Conservation (phyloP, 805 yeast genomes). For the Metschnikowia aberdeeniae region DNA sequence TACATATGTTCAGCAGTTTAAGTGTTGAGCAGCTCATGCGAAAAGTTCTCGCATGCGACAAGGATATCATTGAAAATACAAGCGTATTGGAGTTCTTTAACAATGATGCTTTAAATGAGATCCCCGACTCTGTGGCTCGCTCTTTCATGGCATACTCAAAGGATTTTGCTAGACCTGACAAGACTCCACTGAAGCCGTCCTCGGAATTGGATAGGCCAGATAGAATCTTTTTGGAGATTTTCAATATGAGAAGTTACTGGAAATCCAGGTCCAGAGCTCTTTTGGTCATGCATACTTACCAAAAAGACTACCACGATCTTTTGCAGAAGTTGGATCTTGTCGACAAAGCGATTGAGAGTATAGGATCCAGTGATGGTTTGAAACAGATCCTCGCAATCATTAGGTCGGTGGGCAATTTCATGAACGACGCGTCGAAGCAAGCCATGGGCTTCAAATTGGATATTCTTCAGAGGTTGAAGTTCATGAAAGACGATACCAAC, state of each 20-base stretch:
- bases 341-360: conserved; percentile 68
- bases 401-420: conserved; percentile 88
- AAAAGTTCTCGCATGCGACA: conserved; percentile 59
- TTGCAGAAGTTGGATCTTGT: conserved; percentile 52
- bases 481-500: conserved; percentile 85
- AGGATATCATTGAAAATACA: conserved; percentile 46
- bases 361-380: conserved; percentile 64
- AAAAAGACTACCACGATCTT: conserved; percentile 63
- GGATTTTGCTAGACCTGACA: conserved; percentile 29
- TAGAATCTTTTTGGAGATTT: conserved; percentile 63
- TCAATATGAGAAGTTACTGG: conserved; percentile 70
- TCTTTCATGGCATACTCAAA: conserved; percentile 62
- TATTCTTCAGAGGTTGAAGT: conserved; percentile 83
- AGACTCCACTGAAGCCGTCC: conserved; percentile 9
- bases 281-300: conserved; percentile 50
- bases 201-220: conserved; percentile 63
- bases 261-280: conserved; percentile 64
- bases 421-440: conserved; percentile 91
- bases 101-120: conserved; percentile 58
- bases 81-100: conserved; percentile 68
- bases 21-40: conserved; percentile 52
- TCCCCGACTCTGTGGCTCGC: conserved; percentile 52
- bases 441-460: conserved; percentile 89
- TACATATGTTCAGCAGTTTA: conserved; percentile 55
- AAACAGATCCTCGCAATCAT: conserved; percentile 77